phyloP scores from a whole-genome alignment of 225 moss, liverwort and hornwort species.

The Straminergon stramineum region DNA sequence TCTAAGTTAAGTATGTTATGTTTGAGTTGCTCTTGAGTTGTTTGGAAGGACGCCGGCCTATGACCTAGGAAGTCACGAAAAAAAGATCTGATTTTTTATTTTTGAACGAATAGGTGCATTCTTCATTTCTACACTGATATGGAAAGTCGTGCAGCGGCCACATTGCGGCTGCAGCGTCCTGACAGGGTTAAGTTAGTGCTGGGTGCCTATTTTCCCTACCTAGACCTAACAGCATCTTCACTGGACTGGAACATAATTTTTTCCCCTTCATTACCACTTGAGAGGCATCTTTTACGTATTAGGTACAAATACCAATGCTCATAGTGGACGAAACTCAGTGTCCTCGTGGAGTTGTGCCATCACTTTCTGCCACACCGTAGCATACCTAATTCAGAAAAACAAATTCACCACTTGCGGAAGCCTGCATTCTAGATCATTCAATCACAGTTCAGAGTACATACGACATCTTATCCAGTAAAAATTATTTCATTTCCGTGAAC shows the following conservation, averaged over 20 bases:
- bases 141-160: not conserved
- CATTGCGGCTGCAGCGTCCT: not conserved
- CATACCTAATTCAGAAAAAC: not conserved
- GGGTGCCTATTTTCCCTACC: not conserved
- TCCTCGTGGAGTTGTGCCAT: not conserved
- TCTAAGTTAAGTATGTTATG: not conserved
- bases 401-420: not conserved
- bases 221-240: not conserved
- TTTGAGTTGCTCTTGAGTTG: not conserved
- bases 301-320: not conserved
- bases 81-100: not conserved
- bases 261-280: not conserved
- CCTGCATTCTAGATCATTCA: not conserved
- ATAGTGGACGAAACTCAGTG: not conserved
- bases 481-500: not conserved
- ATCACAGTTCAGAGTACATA: not conserved
- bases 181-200: not conserved
- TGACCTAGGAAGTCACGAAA: not conserved
- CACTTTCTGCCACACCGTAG: not conserved
- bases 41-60: not conserved
- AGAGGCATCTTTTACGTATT: not conserved
- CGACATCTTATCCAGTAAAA: not conserved
- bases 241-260: not conserved
- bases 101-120: not conserved
- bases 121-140: not conserved